Evolutionary conservation across 1,139 yeast genomes (phyloP).

Genomic region (Hansenula sp.): DNA sequence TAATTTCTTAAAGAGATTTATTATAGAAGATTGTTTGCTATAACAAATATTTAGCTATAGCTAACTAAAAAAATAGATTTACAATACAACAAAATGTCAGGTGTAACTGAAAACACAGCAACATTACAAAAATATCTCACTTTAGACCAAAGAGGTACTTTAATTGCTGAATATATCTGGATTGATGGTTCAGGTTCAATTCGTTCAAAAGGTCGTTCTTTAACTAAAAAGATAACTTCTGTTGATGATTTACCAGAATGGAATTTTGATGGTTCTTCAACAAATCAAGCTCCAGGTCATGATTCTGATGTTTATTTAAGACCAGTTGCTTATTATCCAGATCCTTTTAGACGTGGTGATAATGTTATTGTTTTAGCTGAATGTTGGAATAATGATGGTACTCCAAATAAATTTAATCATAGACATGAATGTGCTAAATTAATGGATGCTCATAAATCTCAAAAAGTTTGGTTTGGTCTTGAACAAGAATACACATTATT

Average conservation of each 20-base stretch:
- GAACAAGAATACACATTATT: slow-evolving; percentile 98
- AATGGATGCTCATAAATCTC: slow-evolving; percentile 86
- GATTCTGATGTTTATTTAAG: slow-evolving; percentile 93
- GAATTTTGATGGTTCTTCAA: slow-evolving; percentile 99
- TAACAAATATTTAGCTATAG: too few relatives aligned
- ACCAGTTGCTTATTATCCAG: slow-evolving; percentile 91
- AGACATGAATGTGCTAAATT: slow-evolving; percentile 96
- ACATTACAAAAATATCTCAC: slow-evolving; percentile 77
- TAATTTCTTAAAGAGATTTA: too few relatives aligned
- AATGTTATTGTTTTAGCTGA: slow-evolving; percentile 92
- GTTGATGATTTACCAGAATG: slow-evolving; percentile 94
- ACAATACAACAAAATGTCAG: slow-evolving; percentile 37
- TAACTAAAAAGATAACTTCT: slow-evolving; percentile 60
- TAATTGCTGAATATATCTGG: slow-evolving; percentile 97
- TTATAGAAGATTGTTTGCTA: too few relatives aligned
- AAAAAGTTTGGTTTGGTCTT: slow-evolving; percentile 94
- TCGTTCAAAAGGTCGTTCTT: slow-evolving; percentile 93
- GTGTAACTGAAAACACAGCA: slow-evolving; percentile 62
- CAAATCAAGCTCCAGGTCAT: slow-evolving; percentile 98
- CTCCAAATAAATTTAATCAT: slow-evolving; percentile 97
- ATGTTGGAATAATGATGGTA: slow-evolving; percentile 98
- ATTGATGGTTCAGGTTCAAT: slow-evolving; percentile 88
- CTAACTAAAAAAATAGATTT: too few relatives aligned
- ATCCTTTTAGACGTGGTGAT: slow-evolving; percentile 97
- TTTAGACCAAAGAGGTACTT: slow-evolving; percentile 79